phyloP scores from a whole-genome alignment of 345 rosid genomes.

The Streptanthus diversifolius region DNA sequence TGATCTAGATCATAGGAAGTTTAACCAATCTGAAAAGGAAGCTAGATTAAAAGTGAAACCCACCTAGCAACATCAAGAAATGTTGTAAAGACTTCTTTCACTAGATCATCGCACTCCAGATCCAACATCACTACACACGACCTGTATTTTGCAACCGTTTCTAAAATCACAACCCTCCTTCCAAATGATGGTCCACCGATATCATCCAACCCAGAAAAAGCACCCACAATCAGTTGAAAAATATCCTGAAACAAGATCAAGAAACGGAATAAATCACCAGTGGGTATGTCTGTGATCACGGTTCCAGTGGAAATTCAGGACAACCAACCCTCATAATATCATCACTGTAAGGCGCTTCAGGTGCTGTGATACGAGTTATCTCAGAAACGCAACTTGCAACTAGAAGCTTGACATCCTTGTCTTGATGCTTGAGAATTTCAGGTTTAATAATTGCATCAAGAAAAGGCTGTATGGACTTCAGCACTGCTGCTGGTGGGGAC shows the following conservation, averaged over 20 bases:
- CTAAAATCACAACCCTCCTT: conserved; percentile 87
- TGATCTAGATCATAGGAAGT: neutral
- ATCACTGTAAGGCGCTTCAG: conserved; percentile 91
- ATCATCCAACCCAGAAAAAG: conserved; percentile 82
- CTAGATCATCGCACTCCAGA: conserved; percentile 92
- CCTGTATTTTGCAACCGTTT: conserved; percentile 91
- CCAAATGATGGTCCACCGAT: conserved; percentile 83
- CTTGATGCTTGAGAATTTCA: conserved; percentile 82
- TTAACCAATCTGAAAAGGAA: neutral
- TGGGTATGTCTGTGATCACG: neutral
- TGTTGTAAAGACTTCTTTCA: conserved; percentile 85
- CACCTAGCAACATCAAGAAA: conserved; percentile 89
- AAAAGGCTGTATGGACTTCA: conserved; percentile 80
- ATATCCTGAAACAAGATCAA: conserved; percentile 59
- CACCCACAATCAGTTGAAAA: conserved; percentile 76
- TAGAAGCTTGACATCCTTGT: conserved; percentile 87
- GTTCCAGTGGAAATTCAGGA: conserved; percentile 1
- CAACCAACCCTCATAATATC: conserved; percentile 69
- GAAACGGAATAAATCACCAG: conserved; percentile 17
- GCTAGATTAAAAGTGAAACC: conserved; percentile 32
- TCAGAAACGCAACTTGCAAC: conserved; percentile 96
- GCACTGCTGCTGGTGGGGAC: conserved; percentile 59
- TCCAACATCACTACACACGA: conserved; percentile 98
- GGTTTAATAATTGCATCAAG: conserved; percentile 75
- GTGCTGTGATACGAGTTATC: conserved; percentile 96